A percentile compares a stretch with the other conserved stretches of the same genome.
Conservation (phyloP, 2,329 filamentous ascomycete species). For the Fonsecaea nubica region DNA sequence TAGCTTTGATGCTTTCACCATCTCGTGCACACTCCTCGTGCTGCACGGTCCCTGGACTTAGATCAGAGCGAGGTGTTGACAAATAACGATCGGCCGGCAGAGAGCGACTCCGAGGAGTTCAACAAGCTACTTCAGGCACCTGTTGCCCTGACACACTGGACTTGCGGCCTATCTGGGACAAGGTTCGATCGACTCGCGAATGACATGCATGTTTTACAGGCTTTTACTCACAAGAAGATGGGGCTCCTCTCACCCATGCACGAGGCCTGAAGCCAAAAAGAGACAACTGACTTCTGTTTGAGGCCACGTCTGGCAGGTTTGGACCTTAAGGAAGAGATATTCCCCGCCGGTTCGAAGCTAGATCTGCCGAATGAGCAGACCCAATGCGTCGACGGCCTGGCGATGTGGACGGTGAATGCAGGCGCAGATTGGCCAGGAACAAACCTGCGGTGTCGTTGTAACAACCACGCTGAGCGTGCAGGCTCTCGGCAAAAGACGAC, state of each 20-base stretch:
- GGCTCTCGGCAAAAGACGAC: background rate
- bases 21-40: background rate
- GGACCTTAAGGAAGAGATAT: background rate
- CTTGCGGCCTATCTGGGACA: background rate
- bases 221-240: background rate
- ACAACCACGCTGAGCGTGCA: background rate
- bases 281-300: slow-evolving; percentile 2
- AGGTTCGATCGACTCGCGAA: background rate
- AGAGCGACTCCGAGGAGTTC: background rate
- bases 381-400: background rate
- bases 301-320: background rate
- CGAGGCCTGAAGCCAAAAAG: background rate
- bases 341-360: slow-evolving; percentile 3
- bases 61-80: background rate
- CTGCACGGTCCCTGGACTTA: background rate
- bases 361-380: background rate
- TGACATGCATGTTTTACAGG: background rate
- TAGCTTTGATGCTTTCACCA: background rate
- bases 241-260: background rate
- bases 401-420: background rate
- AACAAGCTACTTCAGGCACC: background rate
- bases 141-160: background rate
- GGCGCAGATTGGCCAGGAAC: background rate
- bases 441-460: background rate
- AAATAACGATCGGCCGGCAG: background rate